Percentiles rank a stretch among this genome's conserved stretches.
phyloP scores from a whole-genome alignment of 306 rosid species.

The Urtica urens region DNA sequence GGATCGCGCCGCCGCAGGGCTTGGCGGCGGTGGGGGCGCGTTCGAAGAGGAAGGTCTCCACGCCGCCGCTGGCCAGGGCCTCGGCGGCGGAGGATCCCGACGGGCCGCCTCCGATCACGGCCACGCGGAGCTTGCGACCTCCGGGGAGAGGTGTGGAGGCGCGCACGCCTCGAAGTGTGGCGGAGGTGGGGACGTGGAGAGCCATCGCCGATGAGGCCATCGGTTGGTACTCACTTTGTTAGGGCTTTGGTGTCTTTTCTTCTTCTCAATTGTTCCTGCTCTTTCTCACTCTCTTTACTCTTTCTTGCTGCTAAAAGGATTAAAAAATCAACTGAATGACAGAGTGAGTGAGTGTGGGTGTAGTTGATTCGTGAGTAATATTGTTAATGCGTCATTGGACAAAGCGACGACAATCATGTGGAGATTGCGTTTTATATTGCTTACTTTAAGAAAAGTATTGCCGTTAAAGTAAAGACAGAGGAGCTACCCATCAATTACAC shows the following conservation, averaged over 20 bases:
- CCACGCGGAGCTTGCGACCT: constrained; percentile 74
- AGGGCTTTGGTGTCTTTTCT: neutral
- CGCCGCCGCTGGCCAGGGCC: constrained; percentile 65
- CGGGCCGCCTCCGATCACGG: constrained; percentile 86
- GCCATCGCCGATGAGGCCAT: constrained; percentile 12
- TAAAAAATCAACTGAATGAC: too few relatives aligned
- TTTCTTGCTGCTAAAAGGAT: too few relatives aligned
- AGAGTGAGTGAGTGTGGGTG: neutral
- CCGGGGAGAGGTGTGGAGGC: constrained; percentile 34
- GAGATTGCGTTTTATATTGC: too few relatives aligned
- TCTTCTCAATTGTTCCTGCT: neutral
- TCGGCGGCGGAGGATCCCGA: constrained; percentile 91
- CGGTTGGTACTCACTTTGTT: neutral
- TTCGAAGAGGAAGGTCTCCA: constrained; percentile 70
- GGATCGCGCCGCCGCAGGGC: constrained; percentile 98
- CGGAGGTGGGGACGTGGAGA: constrained; percentile 1
- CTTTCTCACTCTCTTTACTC: too few relatives aligned
- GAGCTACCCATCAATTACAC: too few relatives aligned
- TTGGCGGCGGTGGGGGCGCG: constrained; percentile 55
- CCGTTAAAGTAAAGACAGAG: too few relatives aligned
- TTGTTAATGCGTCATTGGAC: too few relatives aligned
- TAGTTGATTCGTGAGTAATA: too few relatives aligned
- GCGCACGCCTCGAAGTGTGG: constrained; percentile 12
- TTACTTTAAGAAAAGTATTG: too few relatives aligned
- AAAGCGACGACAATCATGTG: too few relatives aligned